Conservation (phyloP, 768 basidiomycete species). For the Amanita muscaria region DNA sequence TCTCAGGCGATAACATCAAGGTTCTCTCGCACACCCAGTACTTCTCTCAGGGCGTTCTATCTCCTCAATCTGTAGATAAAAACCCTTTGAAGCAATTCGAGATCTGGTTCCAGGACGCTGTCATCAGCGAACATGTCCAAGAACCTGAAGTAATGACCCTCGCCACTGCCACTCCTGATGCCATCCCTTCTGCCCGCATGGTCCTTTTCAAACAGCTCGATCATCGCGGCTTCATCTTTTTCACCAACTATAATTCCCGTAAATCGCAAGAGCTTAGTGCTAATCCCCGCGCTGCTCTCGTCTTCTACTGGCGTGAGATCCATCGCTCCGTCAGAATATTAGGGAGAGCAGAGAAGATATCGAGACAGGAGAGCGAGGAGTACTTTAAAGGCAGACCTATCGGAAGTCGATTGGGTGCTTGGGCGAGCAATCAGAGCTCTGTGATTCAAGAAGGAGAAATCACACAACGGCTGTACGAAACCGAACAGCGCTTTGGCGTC, state of each 20-base stretch:
- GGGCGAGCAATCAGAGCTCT: slow-evolving; percentile 86
- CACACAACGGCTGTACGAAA: slow-evolving; percentile 44
- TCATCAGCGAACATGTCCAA: slow-evolving; percentile 41
- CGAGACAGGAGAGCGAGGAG: slow-evolving; percentile 59
- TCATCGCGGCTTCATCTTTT: slow-evolving; percentile 86
- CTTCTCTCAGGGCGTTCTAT: slow-evolving; percentile 48
- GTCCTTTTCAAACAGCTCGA: slow-evolving; percentile 93
- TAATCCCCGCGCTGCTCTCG: slow-evolving; percentile 75
- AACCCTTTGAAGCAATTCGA: slow-evolving; percentile 83
- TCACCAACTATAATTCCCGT: slow-evolving; percentile 92
- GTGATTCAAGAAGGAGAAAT: slow-evolving; percentile 71
- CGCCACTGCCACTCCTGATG: slow-evolving; percentile 59
- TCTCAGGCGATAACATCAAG: slow-evolving; percentile 45
- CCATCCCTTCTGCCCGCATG: slow-evolving; percentile 80
- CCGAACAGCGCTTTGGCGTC: slow-evolving; percentile 50
- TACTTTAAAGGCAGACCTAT: slow-evolving; percentile 81
- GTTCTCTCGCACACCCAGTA: slow-evolving; percentile 77
- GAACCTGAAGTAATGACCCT: slow-evolving; percentile 91
- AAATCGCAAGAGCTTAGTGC: slow-evolving; percentile 75
- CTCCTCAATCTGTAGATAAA: slow-evolving; percentile 49
- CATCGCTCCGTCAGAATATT: slow-evolving; percentile 75
- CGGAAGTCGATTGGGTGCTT: slow-evolving; percentile 83
- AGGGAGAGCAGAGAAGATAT: slow-evolving; percentile 77
- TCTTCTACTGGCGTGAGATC: slow-evolving; percentile 89
- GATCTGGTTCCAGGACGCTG: slow-evolving; percentile 71